Evolutionary conservation across 2,329 filamentous ascomycete species (phyloP).

Genomic region (Coniosporium tulheliwenetii): DNA sequence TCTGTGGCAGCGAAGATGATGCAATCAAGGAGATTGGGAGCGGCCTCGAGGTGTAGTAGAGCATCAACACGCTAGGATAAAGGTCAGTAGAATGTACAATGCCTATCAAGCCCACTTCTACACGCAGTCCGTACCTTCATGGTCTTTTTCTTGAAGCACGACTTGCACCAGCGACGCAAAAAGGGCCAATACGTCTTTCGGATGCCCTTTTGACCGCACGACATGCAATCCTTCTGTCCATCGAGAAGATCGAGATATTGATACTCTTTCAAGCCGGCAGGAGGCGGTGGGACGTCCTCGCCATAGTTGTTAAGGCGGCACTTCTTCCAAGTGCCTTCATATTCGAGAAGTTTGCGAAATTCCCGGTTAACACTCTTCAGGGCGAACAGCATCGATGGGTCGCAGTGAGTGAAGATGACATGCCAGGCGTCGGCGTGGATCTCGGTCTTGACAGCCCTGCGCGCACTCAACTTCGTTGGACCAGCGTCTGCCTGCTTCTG

Average conservation of each 20-base stretch:
- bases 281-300: slow-evolving; percentile 5
- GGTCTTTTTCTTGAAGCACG: slow-evolving; percentile 18
- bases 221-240: slow-evolving; percentile 21
- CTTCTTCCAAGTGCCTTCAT: slow-evolving; percentile 17
- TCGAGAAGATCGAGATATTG: slow-evolving; percentile 23
- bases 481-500: neutral
- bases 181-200: slow-evolving; percentile 28
- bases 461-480: slow-evolving; percentile 7
- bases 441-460: slow-evolving; percentile 5
- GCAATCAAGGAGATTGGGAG: neutral
- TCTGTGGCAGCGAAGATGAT: neutral
- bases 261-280: slow-evolving; percentile 17
- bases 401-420: slow-evolving; percentile 6
- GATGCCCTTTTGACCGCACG: slow-evolving; percentile 17
- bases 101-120: neutral
- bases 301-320: slow-evolving; percentile 16
- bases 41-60: slow-evolving; percentile 7
- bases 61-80: slow-evolving; percentile 4
- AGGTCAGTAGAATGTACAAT: neutral
- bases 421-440: slow-evolving; percentile 9
- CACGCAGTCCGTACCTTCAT: slow-evolving; percentile 5
- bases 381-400: slow-evolving; percentile 6
- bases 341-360: slow-evolving; percentile 2
- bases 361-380: slow-evolving; percentile 1
- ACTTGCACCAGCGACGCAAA: slow-evolving; percentile 24